Evolutionary conservation across 176 grass and related monocot genomes (phyloP), one percentile per base, ranked within the genome.

Genomic region (Eragrostis curvula): DNA sequence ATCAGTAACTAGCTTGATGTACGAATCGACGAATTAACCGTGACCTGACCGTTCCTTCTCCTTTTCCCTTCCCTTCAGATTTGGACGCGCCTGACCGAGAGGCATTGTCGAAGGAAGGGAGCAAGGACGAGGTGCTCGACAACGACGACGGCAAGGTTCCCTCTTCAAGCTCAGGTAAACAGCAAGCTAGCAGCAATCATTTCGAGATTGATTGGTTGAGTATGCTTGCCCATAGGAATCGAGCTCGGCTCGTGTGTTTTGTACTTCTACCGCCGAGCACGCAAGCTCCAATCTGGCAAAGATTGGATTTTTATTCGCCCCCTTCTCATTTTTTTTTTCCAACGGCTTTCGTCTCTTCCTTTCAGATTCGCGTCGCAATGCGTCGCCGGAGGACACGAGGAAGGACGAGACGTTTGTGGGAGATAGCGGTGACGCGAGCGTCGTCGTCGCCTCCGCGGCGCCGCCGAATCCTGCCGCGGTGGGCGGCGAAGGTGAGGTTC

Each of bases 101-200:
- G 44, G 55, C 77, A 39, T 40, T 71, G 25, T 81, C 82, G 17
- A 77, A 70, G 78, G 55, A 48, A 48, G 87, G 82, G 39, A 85
- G 87, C 82, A 81, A 58, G 47, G 87, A 36, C 0, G 78, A 85
- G 83, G 87, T 77, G 78, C 83, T 85, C 27, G 83, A 89, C 14
- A 52, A 57, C 42, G 84, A 79, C 43, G 88, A 66, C 66, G 77
- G 1, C 45, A 64, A 45, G 46, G 36, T 3, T 56, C 52, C 87
- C 20, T 28, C 77, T 9, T 18, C 28, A 36, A 65, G 5, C 46
- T 16, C 77, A 85, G 82, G 87, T 81, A 81, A 79, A 47, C 8
- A 43, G 20, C 32, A 18, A 1, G 7, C 18, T 4, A 3, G 29
- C 44, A 1, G 1, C 47, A 59, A 29, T 53, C 51, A 20, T 50